Conservation (phyloP, 306 rosid genomes). For the Datisca glomerata region DNA sequence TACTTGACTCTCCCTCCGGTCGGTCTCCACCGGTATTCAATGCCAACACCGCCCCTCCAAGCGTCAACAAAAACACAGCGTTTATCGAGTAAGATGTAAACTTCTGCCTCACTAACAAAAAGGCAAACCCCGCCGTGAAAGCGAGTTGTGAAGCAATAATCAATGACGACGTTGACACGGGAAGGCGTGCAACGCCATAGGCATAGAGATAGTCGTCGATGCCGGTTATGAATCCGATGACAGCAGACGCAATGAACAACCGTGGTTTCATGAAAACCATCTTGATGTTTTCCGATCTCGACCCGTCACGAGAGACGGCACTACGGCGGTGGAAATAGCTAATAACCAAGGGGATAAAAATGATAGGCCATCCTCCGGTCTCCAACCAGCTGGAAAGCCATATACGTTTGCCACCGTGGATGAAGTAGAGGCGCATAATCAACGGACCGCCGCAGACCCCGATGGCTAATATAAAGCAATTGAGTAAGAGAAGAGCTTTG, state of each 20-base stretch:
- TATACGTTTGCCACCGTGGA: constrained; percentile 61
- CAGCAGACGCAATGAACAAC: constrained; percentile 25
- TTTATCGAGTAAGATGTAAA: constrained; percentile 51
- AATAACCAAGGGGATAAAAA: constrained; percentile 30
- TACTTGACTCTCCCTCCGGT: constrained; percentile 44
- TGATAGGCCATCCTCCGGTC: constrained; percentile 60
- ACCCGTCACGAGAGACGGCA: background rate
- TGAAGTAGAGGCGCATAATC: constrained; percentile 56
- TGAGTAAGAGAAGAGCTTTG: constrained; percentile 27
- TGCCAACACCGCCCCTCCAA: constrained; percentile 54
- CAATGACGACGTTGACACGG: constrained; percentile 52
- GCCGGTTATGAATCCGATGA: constrained; percentile 48
- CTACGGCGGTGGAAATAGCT: constrained; percentile 31
- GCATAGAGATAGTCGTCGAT: constrained; percentile 52
- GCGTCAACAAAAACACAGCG: constrained; percentile 44
- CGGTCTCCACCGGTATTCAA: constrained; percentile 49
- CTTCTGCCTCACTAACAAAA: constrained; percentile 38
- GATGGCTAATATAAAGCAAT: constrained; percentile 17
- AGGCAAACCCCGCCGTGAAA: constrained; percentile 61
- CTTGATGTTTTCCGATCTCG: background rate
- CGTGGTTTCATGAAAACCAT: constrained; percentile 27
- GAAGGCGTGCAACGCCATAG: constrained; percentile 49
- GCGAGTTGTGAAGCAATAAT: constrained; percentile 49
- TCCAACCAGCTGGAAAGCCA: constrained; percentile 60
- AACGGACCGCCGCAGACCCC: constrained; percentile 62